A percentile compares a stretch with the other conserved stretches of the same genome.
These are phyloP conservation scores for Diaporthe velutina DNA, from an alignment of 2,329 filamentous ascomycete genomes.

Conservation along the genomic window DNA sequence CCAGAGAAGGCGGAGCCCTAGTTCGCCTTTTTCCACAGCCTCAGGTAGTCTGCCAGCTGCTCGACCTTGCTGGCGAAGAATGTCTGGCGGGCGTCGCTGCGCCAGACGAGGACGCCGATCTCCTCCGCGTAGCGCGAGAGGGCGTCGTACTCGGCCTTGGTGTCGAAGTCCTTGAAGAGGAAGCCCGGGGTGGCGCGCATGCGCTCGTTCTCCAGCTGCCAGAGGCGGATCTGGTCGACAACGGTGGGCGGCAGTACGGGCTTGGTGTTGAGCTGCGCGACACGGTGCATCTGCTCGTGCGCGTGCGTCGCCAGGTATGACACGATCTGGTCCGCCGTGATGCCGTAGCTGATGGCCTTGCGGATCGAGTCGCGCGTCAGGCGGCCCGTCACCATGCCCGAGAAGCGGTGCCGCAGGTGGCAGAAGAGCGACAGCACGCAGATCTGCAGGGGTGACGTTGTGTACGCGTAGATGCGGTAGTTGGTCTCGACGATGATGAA, in stretches of 20 bases:
- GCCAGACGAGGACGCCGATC: conserved; percentile 91
- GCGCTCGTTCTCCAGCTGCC: conserved; percentile 97
- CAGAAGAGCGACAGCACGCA: conserved; percentile 92
- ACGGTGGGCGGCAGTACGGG: conserved; percentile 94
- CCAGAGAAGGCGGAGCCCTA: conserved; percentile 41
- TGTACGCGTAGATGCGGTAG: conserved; percentile 97
- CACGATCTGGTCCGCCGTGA: conserved; percentile 96
- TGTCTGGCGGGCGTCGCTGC: conserved; percentile 81
- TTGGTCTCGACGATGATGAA: conserved; percentile 98
- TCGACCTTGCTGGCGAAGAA: conserved; percentile 96
- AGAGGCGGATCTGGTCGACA: conserved; percentile 95
- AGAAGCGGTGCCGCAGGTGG: conserved; percentile 89
- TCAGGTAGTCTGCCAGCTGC: conserved; percentile 86
- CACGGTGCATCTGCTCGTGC: conserved; percentile 90
- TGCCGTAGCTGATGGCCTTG: conserved; percentile 87
- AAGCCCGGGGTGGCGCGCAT: conserved; percentile 89
- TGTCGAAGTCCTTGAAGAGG: conserved; percentile 89
- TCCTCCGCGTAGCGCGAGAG: conserved; percentile 86
- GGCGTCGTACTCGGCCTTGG: conserved; percentile 76
- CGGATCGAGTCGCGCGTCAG: conserved; percentile 91
- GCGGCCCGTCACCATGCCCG: conserved; percentile 93
- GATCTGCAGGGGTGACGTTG: conserved; percentile 92
- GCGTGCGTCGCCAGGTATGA: conserved; percentile 92
- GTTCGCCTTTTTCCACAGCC: conserved; percentile 69
- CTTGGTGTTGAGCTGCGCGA: conserved; percentile 66